Evolutionary conservation across 495 filamentous ascomycete genomes (phyloP), one percentile per base, ranked within the genome.

Genomic region (Sabuloglossum arenarium): DNA sequence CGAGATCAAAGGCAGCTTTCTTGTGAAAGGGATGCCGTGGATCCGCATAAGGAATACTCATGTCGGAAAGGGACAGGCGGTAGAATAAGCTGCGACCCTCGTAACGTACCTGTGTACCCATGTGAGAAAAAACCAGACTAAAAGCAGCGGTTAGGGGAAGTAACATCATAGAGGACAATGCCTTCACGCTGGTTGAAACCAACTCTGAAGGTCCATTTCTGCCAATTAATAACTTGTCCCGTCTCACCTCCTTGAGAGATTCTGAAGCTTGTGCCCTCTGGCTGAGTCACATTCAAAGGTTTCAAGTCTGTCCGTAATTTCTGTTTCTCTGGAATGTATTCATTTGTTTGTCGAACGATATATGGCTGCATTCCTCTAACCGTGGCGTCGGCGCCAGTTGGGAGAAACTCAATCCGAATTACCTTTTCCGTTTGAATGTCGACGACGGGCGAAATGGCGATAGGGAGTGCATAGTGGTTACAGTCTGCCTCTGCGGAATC

Each of bases 391-490:
- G 69, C 71, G 11, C 84, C 82, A 5, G 75, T 81, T 5, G 80
- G 77, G 2, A 82, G 62, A 47, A 72, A 64, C 71, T 81, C 66
- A 63, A 79, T 70, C 61, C 84, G 62, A 61, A 79, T 76, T 3
- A 94, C 75, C 54, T 81, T 73, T 63, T 74, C 73, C 0, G 75
- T 79, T 27, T 75, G 71, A 0, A 75, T 77, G 61, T 80, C 78
- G 42, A 94, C 71, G 21, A 91, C 84, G 0, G 87, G 86, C 5
- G 82, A 88, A 60, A 91, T 83, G 32, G 80, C 74, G 52, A 88
- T 74, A 0, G 87, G 87, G 32, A 85, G 74, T 0, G 85, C 79
- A 65, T 94, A 94, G 60, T 90, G 82, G 63, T 88, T 89, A 49
- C 74, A 77, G 59, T 86, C 82, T 12, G 67, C 63, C 62, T 82